Percentiles rank a stretch among this genome's conserved stretches.
These are phyloP conservation scores for Microstegium vimineum DNA, from an alignment of 176 grass and related monocot genomes.

Conservation along the genomic window DNA sequence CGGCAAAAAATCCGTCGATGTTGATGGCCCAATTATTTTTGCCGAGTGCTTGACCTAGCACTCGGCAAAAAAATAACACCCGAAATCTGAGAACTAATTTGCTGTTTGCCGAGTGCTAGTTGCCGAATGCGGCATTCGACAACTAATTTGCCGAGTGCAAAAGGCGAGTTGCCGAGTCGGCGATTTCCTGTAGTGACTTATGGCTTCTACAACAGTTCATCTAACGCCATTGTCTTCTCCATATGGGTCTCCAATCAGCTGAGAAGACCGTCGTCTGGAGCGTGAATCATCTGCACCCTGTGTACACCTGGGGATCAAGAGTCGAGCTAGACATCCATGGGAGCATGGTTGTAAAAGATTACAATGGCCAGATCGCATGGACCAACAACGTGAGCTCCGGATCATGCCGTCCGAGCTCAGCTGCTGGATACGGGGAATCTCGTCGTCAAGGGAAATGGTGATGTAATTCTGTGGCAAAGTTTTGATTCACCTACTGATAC, in stretches of 20 bases:
- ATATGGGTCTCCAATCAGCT: slow-evolving; percentile 18
- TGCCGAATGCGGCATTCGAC: too few species aligned
- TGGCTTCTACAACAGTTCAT: too few species aligned
- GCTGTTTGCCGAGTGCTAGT: too few species aligned
- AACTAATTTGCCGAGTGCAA: too few species aligned
- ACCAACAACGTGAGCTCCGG: slow-evolving; percentile 5
- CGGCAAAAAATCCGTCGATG: too few species aligned
- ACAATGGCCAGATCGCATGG: slow-evolving; percentile 6
- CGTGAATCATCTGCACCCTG: slow-evolving; percentile 4
- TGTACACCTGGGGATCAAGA: slow-evolving; percentile 13
- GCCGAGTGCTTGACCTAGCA: too few species aligned
- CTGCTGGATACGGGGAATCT: neutral
- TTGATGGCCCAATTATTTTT: too few species aligned
- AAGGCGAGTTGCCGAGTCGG: too few species aligned
- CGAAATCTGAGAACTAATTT: too few species aligned
- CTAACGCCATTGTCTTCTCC: neutral
- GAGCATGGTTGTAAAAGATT: slow-evolving; percentile 19
- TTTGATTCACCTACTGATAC: slow-evolving; percentile 30
- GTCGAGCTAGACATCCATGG: slow-evolving; percentile 1
- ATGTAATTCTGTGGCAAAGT: slow-evolving; percentile 14
- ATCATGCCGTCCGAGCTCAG: neutral
- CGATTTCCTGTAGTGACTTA: too few species aligned
- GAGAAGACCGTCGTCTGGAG: neutral
- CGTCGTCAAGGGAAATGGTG: slow-evolving; percentile 8
- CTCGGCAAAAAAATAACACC: too few species aligned